These are phyloP conservation scores for Trichosporon sp. DNA, from an alignment of 1,284 basidiomycete species.

Conservation along the genomic window DNA sequence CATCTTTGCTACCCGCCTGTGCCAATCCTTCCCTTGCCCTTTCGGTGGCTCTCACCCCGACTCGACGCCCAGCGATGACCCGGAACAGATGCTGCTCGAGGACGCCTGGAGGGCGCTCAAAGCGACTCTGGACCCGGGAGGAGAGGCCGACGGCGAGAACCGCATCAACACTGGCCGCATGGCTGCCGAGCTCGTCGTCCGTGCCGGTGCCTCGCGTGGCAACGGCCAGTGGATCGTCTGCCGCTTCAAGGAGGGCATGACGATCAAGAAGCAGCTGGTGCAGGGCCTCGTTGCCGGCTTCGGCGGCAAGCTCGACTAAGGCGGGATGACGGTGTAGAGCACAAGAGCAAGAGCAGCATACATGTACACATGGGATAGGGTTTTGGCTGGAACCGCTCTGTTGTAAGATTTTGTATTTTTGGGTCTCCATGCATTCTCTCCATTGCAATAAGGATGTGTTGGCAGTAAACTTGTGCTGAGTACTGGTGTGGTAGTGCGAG, in stretches of 20 bases:
- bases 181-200: conserved; percentile 46
- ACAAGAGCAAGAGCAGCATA: no score
- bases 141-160: conserved; percentile 43
- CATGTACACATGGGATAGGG: conserved; percentile 1
- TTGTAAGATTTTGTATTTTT: conserved; percentile 7
- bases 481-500: background rate
- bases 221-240: conserved; percentile 39
- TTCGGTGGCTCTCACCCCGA: conserved; percentile 38
- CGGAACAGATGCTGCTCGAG: conserved; percentile 42
- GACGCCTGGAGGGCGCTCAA: conserved; percentile 44
- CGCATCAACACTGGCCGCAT: conserved; percentile 47
- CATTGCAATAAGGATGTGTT: no score
- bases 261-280: conserved; percentile 38
- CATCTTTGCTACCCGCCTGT: conserved; percentile 46
- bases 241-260: conserved; percentile 44
- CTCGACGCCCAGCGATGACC: conserved; percentile 28
- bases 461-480: no score
- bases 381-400: background rate
- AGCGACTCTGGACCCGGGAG: conserved; percentile 38
- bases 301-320: conserved; percentile 40
- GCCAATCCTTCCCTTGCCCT: conserved; percentile 43
- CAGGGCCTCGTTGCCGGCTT: conserved; percentile 41
- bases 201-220: conserved; percentile 37
- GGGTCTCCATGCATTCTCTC: background rate
- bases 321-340: background rate